A percentile compares a stretch with the other conserved stretches of the same genome.
Conservation (phyloP, 352 stramenopile species). For the Halophytophthora polymorphica region DNA sequence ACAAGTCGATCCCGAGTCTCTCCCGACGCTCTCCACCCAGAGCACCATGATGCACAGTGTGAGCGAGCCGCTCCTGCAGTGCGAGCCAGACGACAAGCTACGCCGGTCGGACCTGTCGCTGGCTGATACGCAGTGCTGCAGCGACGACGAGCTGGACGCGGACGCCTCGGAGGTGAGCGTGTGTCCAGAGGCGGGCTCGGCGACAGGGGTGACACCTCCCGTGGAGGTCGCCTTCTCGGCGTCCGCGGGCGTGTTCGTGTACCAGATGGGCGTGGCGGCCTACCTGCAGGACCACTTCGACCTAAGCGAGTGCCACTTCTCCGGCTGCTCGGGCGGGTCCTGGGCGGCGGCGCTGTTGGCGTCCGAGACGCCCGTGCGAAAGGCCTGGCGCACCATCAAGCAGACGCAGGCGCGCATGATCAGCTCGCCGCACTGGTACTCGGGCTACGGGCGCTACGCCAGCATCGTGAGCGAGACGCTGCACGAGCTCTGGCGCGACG, state of each 20-base stretch:
- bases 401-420: slow-evolving; percentile 42
- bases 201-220: slow-evolving; percentile 6
- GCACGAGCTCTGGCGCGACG: slow-evolving; percentile 49
- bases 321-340: slow-evolving; percentile 28
- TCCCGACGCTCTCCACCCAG: neutral
- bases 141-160: slow-evolving; percentile 32
- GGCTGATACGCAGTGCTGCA: slow-evolving; percentile 24
- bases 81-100: slow-evolving; percentile 6
- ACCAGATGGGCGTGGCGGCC: slow-evolving; percentile 69
- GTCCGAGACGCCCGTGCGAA: slow-evolving; percentile 42
- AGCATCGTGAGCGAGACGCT: slow-evolving; percentile 50
- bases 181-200: neutral
- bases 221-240: slow-evolving; percentile 70
- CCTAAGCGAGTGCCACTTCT: slow-evolving; percentile 33
- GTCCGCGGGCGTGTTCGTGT: slow-evolving; percentile 65
- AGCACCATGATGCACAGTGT: slow-evolving; percentile 5
- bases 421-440: slow-evolving; percentile 54
- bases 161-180: slow-evolving; percentile 12
- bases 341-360: slow-evolving; percentile 38
- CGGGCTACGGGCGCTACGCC: slow-evolving; percentile 59
- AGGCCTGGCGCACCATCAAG: slow-evolving; percentile 53
- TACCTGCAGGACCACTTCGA: slow-evolving; percentile 65
- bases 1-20: too few species aligned
- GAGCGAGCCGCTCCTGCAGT: neutral
- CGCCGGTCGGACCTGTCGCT: slow-evolving; percentile 11